These are phyloP conservation scores for Thecaphora thlaspeos DNA, from an alignment of 1,284 basidiomycete genomes.

Conservation along the genomic window DNA sequence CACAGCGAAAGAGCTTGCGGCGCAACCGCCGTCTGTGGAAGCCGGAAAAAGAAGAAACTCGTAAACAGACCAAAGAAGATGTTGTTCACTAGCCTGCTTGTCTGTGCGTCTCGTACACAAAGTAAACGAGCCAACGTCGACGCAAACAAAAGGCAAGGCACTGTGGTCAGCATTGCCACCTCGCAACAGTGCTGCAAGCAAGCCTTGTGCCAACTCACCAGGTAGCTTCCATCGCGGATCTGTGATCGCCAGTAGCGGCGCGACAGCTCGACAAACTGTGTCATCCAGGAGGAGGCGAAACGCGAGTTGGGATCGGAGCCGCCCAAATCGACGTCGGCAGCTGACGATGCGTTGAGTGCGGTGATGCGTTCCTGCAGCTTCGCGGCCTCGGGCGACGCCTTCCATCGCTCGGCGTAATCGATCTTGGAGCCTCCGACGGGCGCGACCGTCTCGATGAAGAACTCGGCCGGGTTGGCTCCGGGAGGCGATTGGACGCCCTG, in stretches of 20 bases:
- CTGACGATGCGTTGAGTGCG: neutral
- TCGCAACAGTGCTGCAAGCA: too few relatives aligned
- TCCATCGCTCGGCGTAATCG: neutral
- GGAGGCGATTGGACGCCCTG: conserved; percentile 63
- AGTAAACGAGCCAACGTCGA: too few relatives aligned
- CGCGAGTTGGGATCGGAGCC: neutral
- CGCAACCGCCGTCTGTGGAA: neutral
- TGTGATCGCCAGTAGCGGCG: neutral
- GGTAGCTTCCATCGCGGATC: neutral
- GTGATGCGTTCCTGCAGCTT: neutral
- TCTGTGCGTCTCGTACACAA: too few relatives aligned
- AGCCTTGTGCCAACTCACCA: neutral
- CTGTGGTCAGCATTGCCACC: too few relatives aligned
- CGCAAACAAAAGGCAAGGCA: too few relatives aligned
- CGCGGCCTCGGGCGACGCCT: neutral
- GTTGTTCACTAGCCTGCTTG: neutral
- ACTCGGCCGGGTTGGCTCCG: conserved; percentile 64
- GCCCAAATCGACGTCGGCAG: neutral
- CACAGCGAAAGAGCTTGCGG: neutral
- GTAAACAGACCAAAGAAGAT: neutral
- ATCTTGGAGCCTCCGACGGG: conserved; percentile 25
- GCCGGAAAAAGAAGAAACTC: neutral
- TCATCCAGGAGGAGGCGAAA: neutral
- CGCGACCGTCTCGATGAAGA: conserved; percentile 59
- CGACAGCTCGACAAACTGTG: neutral